Conservation (phyloP, 2,329 filamentous ascomycete species). For the Zelopaecilomyces penicillatus region DNA sequence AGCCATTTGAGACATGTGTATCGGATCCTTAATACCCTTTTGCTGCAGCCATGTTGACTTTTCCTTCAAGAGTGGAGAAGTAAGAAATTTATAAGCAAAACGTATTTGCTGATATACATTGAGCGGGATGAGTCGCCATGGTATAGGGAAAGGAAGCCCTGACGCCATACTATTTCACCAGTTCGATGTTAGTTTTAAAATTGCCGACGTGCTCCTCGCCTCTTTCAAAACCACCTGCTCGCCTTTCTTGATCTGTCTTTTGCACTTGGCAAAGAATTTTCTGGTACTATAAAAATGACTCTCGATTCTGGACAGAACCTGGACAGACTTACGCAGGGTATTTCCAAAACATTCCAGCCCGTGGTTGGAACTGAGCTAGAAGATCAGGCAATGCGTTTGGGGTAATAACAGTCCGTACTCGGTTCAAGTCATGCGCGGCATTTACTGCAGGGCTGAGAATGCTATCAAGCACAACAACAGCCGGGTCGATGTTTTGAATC, state of each 20-base stretch:
- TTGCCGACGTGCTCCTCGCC: too few relatives aligned
- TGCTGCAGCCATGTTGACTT: constrained; percentile 24
- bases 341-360: constrained; percentile 23
- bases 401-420: constrained; percentile 29
- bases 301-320: background rate
- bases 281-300: too few relatives aligned
- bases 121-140: constrained; percentile 29
- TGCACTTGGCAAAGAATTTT: background rate
- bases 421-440: constrained; percentile 12
- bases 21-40: constrained; percentile 15
- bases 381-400: constrained; percentile 36
- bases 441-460: constrained; percentile 20
- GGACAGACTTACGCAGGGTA: background rate
- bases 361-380: constrained; percentile 29
- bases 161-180: constrained; percentile 25
- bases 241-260: background rate
- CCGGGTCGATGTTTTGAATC: constrained; percentile 23
- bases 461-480: constrained; percentile 24
- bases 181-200: too few relatives aligned
- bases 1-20: constrained; percentile 12
- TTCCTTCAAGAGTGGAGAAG: constrained; percentile 5
- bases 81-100: constrained; percentile 12
- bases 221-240: too few relatives aligned
- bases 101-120: constrained; percentile 25
- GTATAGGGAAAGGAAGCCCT: constrained; percentile 35